phyloP scores from a whole-genome alignment of 1,284 basidiomycete genomes.

The Ceratobasidium sp. region DNA sequence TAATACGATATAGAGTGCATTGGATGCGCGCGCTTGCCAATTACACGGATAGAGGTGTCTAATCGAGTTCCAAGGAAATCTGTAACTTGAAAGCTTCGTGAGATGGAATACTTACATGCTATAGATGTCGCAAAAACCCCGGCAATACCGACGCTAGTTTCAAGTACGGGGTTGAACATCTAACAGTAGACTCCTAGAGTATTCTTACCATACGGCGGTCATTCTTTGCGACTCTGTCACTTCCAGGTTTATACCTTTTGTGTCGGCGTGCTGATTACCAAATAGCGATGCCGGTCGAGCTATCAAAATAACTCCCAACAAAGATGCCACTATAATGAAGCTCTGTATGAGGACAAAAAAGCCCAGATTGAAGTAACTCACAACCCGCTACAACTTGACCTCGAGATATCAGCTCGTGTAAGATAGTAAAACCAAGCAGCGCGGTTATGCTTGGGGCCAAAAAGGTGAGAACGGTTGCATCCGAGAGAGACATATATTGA shows the following conservation, averaged over 20 bases:
- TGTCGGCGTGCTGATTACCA: conserved; percentile 2
- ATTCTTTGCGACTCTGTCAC: conserved; percentile 53
- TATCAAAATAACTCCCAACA: conserved; percentile 61
- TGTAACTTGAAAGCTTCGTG: background rate
- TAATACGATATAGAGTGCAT: conserved; percentile 64
- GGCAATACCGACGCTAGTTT: conserved; percentile 51
- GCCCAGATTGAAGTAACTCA: conserved; percentile 8
- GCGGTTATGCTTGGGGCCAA: conserved; percentile 77
- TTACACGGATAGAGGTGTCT: conserved; percentile 61
- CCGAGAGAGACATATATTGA: conserved; percentile 50
- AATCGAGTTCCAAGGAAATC: background rate
- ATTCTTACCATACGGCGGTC: conserved; percentile 52
- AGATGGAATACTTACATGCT: conserved; percentile 35
- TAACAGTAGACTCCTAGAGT: no score
- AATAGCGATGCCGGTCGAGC: conserved; percentile 49
- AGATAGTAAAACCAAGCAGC: conserved; percentile 74
- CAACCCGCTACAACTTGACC: conserved; percentile 65
- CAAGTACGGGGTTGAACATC: background rate
- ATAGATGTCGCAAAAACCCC: conserved; percentile 53
- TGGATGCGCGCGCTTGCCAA: conserved; percentile 62
- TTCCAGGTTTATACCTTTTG: background rate
- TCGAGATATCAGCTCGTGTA: conserved; percentile 74
- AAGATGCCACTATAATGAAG: conserved; percentile 54
- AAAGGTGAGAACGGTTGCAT: conserved; percentile 48
- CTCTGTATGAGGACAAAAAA: conserved; percentile 33